Percentiles rank a stretch among this genome's conserved stretches.
Conservation (phyloP, 306 rosid species). For the Gynostemma pentaphyllum region DNA sequence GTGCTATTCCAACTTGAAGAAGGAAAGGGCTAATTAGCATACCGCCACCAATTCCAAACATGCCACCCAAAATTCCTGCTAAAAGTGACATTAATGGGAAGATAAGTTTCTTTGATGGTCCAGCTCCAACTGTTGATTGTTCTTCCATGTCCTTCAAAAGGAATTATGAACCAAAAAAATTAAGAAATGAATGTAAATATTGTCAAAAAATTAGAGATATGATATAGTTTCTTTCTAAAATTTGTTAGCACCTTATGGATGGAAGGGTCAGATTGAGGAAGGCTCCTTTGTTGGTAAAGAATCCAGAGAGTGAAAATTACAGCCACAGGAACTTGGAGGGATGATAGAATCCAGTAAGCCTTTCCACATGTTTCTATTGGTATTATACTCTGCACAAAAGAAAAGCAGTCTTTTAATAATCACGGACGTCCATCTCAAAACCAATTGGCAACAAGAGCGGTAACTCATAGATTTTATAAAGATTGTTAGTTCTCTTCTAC, state of each 20-base stretch:
- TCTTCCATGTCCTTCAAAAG: conserved; percentile 25
- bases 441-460: too few species aligned
- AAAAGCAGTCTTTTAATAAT: not conserved
- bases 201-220: not conserved
- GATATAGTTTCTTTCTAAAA: not conserved
- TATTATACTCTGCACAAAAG: conserved; percentile 45
- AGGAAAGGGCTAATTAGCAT: conserved; percentile 89
- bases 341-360: conserved; percentile 67
- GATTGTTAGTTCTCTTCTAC: too few species aligned
- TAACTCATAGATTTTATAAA: too few species aligned
- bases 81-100: conserved; percentile 68
- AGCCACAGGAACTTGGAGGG: conserved; percentile 71
- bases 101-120: conserved; percentile 30
- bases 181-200: not conserved
- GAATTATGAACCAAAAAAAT: not conserved
- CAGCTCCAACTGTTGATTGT: conserved; percentile 13
- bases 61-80: conserved; percentile 75
- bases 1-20: conserved; percentile 69
- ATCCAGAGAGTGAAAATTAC: conserved; percentile 61
- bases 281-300: conserved; percentile 30
- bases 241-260: conserved; percentile 29
- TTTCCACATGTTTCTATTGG: conserved; percentile 63
- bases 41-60: conserved; percentile 94
- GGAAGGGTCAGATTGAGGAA: conserved; percentile 27
- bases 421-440: too few species aligned